Evolutionary conservation across 441 rosid species (phyloP).

Genomic region (Hura crepitans): DNA sequence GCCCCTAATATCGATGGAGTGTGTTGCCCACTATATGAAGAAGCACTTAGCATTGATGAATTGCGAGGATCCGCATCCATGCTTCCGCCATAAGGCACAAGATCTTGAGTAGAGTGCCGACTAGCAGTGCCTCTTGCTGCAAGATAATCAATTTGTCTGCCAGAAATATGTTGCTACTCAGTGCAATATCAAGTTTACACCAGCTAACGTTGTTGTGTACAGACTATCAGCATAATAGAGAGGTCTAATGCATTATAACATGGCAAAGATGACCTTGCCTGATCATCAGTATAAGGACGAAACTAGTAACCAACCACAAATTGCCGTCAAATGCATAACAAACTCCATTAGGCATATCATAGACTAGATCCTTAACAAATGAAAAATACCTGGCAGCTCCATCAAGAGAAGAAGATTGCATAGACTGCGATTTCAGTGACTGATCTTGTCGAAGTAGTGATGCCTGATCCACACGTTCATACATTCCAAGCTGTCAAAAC

Average conservation of each 20-base stretch:
- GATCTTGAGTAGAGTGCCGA: conserved; percentile 72
- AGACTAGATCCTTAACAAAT: conserved; percentile 7
- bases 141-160: conserved; percentile 99
- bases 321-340: conserved; percentile 22
- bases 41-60: conserved; percentile 53
- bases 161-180: conserved; percentile 87
- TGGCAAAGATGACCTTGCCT: conserved; percentile 31
- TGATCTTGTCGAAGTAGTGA: conserved; percentile 83
- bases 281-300: conserved; percentile 16
- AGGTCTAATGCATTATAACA: conserved; percentile 19
- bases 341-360: conserved; percentile 18
- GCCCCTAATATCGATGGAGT: conserved; percentile 88
- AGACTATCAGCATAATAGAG: conserved; percentile 30
- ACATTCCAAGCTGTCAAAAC: conserved; percentile 55
- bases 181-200: conserved; percentile 53
- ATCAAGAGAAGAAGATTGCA: conserved; percentile 68
- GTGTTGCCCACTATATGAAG: conserved; percentile 68
- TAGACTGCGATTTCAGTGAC: conserved; percentile 63
- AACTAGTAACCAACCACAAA: conserved; percentile 13
- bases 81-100: conserved; percentile 78
- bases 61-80: conserved; percentile 72
- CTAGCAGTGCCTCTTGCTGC: conserved; percentile 76
- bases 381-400: conserved; percentile 69
- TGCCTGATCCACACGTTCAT: conserved; percentile 77
- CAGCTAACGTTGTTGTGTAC: conserved; percentile 39